Base-by-base conservation (phyloP, 106 monocot species). In the Dioscorea alata region DNA sequence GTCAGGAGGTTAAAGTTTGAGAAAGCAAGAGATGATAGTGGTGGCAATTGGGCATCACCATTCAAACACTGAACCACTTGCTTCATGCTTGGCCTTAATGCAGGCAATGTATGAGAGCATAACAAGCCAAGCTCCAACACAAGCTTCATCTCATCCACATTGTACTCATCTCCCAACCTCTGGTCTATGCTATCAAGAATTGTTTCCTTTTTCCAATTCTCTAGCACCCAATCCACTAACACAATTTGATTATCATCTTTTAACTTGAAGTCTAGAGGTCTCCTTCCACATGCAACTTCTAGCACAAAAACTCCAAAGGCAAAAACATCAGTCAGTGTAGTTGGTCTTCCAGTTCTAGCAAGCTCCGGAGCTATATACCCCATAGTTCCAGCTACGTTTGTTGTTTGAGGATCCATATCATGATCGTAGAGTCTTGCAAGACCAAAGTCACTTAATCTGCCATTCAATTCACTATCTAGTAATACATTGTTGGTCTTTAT, bases 371-470 rank as follows among this genome's bases (percentile, higher is more conserved):
- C 33, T 0, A 65, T 15, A 48, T 67, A 67, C 0, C 67, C 67
- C 33, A 56, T 33, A 1, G 69, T 69, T n/a, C 73, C 73, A 21
- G 56, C 54, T 12, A 73, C 50, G 23, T 24, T 49, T 21, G 20
- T 63, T 15, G 52, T 18, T 53, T 17, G 50, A 42, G 25, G n/a
- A 49, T 58, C 22, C 33, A 61, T 22, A 20, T 21, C 59, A 22
- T 59, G 59, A 22, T 59, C 59, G 10, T 59, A 59, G 9, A 59
- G 22, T 18, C 53, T 31, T 0, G 68, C 68, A 16, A 76, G 69
- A 1, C 69, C 75, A 28, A 77, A 77, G 31, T 77, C 76, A 7
- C 70, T 61, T 6, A 70, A 24, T 19, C 64, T 77, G 4, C 57
- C 69, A 33, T 63, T 76, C 23, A 75, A 6, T n/a, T 76, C 54